Evolutionary conservation across 2,329 filamentous ascomycete genomes (phyloP).

Genomic region (Pseudogymnoascus sp.): DNA sequence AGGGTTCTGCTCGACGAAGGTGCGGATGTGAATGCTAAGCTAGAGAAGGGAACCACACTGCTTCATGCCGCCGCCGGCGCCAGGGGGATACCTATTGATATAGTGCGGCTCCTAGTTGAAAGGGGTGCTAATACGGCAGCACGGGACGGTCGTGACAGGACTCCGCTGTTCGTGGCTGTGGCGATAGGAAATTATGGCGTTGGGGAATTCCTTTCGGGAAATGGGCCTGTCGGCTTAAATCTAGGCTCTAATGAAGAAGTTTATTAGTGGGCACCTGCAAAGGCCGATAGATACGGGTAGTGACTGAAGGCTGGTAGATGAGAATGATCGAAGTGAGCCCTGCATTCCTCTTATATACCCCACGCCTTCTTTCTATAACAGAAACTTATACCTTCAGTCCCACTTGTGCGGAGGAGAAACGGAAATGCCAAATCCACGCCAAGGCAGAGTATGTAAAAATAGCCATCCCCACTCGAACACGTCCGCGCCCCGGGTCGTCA

Average conservation of each 20-base stretch:
- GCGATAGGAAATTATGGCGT: not conserved
- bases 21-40: not conserved
- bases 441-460: not conserved
- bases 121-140: not conserved
- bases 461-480: not conserved
- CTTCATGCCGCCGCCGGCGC: not conserved
- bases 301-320: not conserved
- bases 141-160: not conserved
- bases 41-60: not conserved
- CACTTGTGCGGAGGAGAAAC: not conserved
- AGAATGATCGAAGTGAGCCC: not conserved
- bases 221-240: not conserved
- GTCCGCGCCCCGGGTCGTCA: not conserved
- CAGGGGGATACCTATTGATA: too few species aligned
- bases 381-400: not conserved
- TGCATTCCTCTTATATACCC: not conserved
- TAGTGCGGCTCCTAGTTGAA: not conserved
- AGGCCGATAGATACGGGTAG: not conserved
- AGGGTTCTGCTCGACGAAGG: not conserved
- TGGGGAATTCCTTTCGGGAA: not conserved
- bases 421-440: not conserved
- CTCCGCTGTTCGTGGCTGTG: not conserved
- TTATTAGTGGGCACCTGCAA: not conserved
- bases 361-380: not conserved
- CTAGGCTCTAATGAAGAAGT: not conserved